A percentile compares a stretch with the other conserved stretches of the same genome.
Conservation (phyloP, 306 rosid genomes). For the Aeschynomene evenia region DNA sequence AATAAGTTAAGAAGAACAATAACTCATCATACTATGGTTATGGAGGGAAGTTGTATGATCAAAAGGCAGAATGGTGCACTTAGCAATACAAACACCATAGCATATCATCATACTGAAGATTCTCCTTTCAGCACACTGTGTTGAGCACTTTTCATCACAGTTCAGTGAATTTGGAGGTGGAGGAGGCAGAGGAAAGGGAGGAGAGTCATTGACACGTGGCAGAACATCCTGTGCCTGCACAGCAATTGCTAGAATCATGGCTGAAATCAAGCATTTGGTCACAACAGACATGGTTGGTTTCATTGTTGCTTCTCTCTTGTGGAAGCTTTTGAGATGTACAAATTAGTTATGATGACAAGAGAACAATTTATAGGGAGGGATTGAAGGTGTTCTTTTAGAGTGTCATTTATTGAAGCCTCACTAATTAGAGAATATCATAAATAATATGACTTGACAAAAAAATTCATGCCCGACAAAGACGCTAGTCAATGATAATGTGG, state of each 20-base stretch:
- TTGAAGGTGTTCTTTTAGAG: background rate
- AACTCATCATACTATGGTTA: background rate
- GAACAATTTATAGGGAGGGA: background rate
- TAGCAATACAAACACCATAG: conserved; percentile 1
- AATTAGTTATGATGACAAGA: background rate
- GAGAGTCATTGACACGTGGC: background rate
- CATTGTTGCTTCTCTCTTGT: background rate
- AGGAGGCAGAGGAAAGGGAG: background rate
- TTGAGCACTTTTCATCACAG: background rate
- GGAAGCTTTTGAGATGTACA: background rate
- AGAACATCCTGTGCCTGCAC: conserved; percentile 7
- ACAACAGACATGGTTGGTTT: background rate
- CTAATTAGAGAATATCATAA: background rate
- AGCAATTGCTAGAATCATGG: background rate
- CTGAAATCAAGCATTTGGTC: background rate
- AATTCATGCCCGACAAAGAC: no score
- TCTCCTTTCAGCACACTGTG: background rate
- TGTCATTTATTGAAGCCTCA: background rate
- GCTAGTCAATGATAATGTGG: background rate
- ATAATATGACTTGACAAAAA: no score
- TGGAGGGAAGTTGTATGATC: background rate
- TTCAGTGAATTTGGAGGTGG: background rate
- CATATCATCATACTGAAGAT: background rate
- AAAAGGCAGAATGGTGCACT: background rate
- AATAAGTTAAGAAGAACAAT: conserved; percentile 2